Base-by-base conservation (phyloP, 2,329 filamentous ascomycete species). In the Talaromyces sp. region DNA sequence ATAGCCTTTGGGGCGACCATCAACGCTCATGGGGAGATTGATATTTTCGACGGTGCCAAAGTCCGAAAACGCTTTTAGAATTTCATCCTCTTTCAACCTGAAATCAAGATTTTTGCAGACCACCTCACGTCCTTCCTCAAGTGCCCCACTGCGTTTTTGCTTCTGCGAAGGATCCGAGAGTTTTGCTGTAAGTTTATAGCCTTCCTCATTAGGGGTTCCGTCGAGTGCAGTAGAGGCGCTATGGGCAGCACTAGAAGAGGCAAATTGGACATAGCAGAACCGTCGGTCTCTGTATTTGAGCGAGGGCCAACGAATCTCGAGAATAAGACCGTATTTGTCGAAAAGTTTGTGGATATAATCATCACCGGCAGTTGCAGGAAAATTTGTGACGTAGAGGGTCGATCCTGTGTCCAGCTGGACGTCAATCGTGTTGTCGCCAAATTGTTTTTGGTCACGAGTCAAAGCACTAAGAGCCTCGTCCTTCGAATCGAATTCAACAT, bases 261-360 rank as follows among this genome's bases (percentile, higher is more conserved):
- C 82, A 69, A 97, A 97, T n/a, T 95, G 90, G 6, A 97, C 81
- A 71, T 99, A 99, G 77, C 92, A 97, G 76, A 99, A 99, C 20
- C 94, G 88, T 29, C 94, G 89, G 63, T 90, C 87, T 65, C 97
- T 93, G 71, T 83, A 91, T 70, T 95, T 95, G 47, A 99, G 82
- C 51, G 91, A 96, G 2, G 94, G 94, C 75, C 94, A 94, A 19
- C 94, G 87, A 47, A 97, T 82, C 65, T 87, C 90, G 50, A 96
- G 80, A 50, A 99, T 86, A 39, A 93, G 85, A 39, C 94, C 94
- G 65, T 87, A 93, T 52, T 84, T 79, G 55, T 82, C 70, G 65
- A 84, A 85, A 42, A 86, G 74, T 16, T 78, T 73, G n/a, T 82
- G 78, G 13, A 84, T 77, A 54, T 79, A 76, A 17, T 76, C 68